Percentiles rank a stretch among this genome's conserved stretches.
These are phyloP conservation scores for Hyparrhenia diplandra DNA, from an alignment of 176 grass and related monocot genomes.

Conservation along the genomic window DNA sequence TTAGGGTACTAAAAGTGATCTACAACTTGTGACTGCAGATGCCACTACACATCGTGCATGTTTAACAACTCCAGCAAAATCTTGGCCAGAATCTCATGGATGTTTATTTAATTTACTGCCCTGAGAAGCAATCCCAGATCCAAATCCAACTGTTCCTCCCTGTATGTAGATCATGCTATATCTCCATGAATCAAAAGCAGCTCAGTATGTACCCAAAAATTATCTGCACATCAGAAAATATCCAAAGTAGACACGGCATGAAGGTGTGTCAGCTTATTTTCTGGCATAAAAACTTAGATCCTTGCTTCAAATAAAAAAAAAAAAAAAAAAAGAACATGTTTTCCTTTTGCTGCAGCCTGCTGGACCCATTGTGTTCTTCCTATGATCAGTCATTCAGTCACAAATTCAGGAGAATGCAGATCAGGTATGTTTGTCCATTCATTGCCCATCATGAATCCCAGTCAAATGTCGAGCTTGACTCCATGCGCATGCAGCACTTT, in stretches of 20 bases:
- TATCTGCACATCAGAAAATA: neutral
- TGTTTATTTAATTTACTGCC: conserved; percentile 28
- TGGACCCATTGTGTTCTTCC: conserved; percentile 11
- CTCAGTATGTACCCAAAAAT: neutral
- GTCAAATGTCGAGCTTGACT: conserved; percentile 55
- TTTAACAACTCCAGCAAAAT: conserved; percentile 38
- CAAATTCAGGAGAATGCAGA: conserved; percentile 9
- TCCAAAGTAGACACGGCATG: conserved; percentile 5
- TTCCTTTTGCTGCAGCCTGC: neutral
- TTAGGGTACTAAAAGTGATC: conserved; percentile 23
- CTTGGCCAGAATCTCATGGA: conserved; percentile 31
- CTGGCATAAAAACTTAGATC: neutral
- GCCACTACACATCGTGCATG: conserved; percentile 10
- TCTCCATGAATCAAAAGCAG: neutral
- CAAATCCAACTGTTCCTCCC: conserved; percentile 22
- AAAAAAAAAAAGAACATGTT: neutral
- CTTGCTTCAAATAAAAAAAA: too few relatives aligned
- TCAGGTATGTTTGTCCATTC: conserved; percentile 18
- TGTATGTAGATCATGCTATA: neutral
- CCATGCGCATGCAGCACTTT: conserved; percentile 17
- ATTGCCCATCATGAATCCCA: conserved; percentile 26
- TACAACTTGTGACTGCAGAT: conserved; percentile 30
- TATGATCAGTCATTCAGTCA: conserved; percentile 21
- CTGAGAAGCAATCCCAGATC: conserved; percentile 36
- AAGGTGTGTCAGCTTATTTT: conserved; percentile 1